phyloP scores from a whole-genome alignment of 768 basidiomycete genomes.

The Sutorius australiensis region DNA sequence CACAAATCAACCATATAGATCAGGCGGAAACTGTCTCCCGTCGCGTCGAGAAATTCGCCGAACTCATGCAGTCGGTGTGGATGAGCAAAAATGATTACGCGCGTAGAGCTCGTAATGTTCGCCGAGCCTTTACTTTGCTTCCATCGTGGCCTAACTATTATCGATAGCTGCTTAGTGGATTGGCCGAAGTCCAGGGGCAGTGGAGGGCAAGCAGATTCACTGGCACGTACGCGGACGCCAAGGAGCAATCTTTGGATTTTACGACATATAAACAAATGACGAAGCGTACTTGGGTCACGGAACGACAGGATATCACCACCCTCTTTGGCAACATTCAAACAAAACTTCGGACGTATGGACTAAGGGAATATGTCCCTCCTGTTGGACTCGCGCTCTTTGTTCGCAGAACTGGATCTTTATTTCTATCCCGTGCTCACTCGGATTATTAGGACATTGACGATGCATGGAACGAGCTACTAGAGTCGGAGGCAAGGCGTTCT shows the following conservation, averaged over 20 bases:
- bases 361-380: slow-evolving; percentile 81
- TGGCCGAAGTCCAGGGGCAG: slow-evolving; percentile 60
- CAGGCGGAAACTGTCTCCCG: slow-evolving; percentile 93
- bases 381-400: slow-evolving; percentile 61
- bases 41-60: slow-evolving; percentile 92
- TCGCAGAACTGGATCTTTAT: slow-evolving; percentile 15
- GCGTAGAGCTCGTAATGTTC: slow-evolving; percentile 68
- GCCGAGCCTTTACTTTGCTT: slow-evolving; percentile 16
- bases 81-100: slow-evolving; percentile 88
- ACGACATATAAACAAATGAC: slow-evolving; percentile 78
- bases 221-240: slow-evolving; percentile 79
- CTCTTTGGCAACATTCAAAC: slow-evolving; percentile 93
- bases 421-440: slow-evolving; percentile 7
- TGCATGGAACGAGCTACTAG: slow-evolving; percentile 71
- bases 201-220: slow-evolving; percentile 68
- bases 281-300: slow-evolving; percentile 85
- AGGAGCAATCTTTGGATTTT: slow-evolving; percentile 68
- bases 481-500: slow-evolving; percentile 72
- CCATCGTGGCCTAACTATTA: slow-evolving; percentile 5
- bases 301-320: slow-evolving; percentile 82
- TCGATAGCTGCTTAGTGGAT: slow-evolving; percentile 58
- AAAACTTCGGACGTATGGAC: slow-evolving; percentile 85
- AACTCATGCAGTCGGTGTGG: slow-evolving; percentile 93
- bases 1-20: slow-evolving; percentile 44
- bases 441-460: slow-evolving; percentile 61